A percentile compares a stretch with the other conserved stretches of the same genome.
These are phyloP conservation scores for Saccharomyces paradoxus DNA, from an alignment of 805 yeast species.

Conservation along the genomic window DNA sequence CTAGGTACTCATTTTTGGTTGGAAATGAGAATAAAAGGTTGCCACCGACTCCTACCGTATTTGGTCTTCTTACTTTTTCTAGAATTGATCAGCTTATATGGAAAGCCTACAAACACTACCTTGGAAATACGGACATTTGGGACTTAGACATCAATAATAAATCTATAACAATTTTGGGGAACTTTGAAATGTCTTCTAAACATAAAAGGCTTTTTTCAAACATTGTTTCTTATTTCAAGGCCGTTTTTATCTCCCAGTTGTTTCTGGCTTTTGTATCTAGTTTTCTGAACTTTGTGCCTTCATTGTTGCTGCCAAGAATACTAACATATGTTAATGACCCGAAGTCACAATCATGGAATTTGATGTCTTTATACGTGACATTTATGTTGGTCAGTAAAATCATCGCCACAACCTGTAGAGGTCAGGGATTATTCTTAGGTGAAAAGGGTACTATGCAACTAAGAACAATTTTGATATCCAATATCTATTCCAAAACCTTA, in stretches of 20 bases:
- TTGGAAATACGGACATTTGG: neutral
- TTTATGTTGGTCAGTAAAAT: neutral
- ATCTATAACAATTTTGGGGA: neutral
- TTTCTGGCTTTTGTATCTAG: neutral
- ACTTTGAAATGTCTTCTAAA: neutral
- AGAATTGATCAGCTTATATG: neutral
- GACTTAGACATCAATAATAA: neutral
- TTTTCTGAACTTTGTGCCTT: neutral
- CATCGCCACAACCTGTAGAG: neutral
- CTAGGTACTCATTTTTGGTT: neutral
- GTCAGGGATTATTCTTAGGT: neutral
- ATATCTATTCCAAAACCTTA: neutral
- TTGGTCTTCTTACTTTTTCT: neutral
- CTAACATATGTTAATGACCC: neutral
- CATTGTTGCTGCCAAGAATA: neutral
- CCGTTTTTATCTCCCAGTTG: neutral
- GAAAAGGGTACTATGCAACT: slow-evolving; percentile 1
- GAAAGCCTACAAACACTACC: neutral
- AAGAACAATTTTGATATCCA: slow-evolving; percentile 1
- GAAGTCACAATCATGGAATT: slow-evolving; percentile 1
- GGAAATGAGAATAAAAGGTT: neutral
- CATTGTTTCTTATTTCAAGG: too few relatives aligned
- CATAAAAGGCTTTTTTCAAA: neutral
- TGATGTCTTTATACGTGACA: neutral
- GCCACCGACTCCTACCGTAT: neutral